Conservation (phyloP, 1,139 yeast genomes). For the Taiozyma sp. region DNA sequence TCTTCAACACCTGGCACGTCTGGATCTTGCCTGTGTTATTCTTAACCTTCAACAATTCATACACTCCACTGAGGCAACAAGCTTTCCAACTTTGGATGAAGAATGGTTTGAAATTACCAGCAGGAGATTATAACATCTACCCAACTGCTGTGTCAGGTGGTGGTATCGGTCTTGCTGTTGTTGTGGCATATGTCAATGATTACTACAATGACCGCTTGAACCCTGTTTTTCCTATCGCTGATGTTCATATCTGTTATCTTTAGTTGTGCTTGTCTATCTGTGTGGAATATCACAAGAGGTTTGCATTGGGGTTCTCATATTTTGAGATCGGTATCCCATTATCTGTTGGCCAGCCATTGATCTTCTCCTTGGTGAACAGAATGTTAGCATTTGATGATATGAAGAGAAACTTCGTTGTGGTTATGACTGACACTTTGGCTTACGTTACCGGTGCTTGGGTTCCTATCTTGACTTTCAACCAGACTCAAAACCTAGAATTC, state of each 20-base stretch:
- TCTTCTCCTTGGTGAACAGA: constrained; percentile 53
- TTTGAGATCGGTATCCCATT: constrained; percentile 45
- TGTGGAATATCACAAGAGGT: constrained; percentile 44
- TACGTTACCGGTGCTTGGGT: constrained; percentile 25
- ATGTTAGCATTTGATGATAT: constrained; percentile 28
- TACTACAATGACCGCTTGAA: constrained; percentile 39
- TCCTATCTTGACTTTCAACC: constrained; percentile 43
- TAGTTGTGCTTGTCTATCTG: constrained; percentile 39
- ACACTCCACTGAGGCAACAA: constrained; percentile 34
- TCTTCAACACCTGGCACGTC: constrained; percentile 45
- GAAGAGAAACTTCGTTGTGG: constrained; percentile 24
- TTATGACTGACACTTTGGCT: constrained; percentile 17
- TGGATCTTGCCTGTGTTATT: constrained; percentile 44
- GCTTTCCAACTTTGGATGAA: constrained; percentile 51
- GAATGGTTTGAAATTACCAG: constrained; percentile 32
- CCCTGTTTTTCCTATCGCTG: constrained; percentile 29
- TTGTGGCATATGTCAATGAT: constrained; percentile 39
- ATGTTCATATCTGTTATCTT: constrained; percentile 35
- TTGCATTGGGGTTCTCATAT: constrained; percentile 48
- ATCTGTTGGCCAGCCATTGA: constrained; percentile 39
- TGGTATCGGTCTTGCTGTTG: constrained; percentile 37
- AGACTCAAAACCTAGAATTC: constrained; percentile 43
- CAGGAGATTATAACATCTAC: constrained; percentile 39
- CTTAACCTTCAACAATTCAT: constrained; percentile 39
- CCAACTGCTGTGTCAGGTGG: constrained; percentile 40